These are phyloP conservation scores for Plasmodium knowlesi DNA, from an alignment of 169 alveolate species.

Conservation along the genomic window DNA sequence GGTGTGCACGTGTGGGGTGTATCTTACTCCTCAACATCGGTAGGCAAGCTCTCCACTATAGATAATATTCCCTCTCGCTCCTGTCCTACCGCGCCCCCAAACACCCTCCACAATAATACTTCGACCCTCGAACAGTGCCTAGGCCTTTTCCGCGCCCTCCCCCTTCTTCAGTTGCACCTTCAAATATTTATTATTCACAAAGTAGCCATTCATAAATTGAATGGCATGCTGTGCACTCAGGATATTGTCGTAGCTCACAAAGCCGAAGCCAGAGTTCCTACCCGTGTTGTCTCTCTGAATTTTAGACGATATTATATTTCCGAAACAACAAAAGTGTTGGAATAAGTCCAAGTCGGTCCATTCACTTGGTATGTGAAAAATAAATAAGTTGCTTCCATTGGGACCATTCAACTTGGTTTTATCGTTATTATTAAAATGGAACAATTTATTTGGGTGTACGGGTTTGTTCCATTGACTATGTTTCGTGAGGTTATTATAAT, in stretches of 20 bases:
- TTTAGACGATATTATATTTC: constrained; percentile 91
- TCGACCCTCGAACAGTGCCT: background rate
- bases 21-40: background rate
- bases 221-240: constrained; percentile 92
- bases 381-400: constrained; percentile 92
- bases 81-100: background rate
- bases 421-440: constrained; percentile 75
- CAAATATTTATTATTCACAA: constrained; percentile 89
- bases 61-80: background rate
- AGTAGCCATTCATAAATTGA: constrained; percentile 91
- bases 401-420: constrained; percentile 88
- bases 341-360: constrained; percentile 91
- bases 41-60: background rate
- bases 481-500: constrained; percentile 87
- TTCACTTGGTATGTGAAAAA: constrained; percentile 92
- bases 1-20: background rate
- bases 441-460: constrained; percentile 82
- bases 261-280: constrained; percentile 90
- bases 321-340: constrained; percentile 89
- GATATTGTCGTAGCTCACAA: constrained; percentile 90
- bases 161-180: constrained; percentile 90
- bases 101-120: too few species aligned
- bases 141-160: constrained; percentile 75
- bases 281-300: constrained; percentile 91
- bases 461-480: constrained; percentile 94